These are phyloP conservation scores for Podosphaera fusca DNA, from an alignment of 2,329 filamentous ascomycete species.

Conservation along the genomic window DNA sequence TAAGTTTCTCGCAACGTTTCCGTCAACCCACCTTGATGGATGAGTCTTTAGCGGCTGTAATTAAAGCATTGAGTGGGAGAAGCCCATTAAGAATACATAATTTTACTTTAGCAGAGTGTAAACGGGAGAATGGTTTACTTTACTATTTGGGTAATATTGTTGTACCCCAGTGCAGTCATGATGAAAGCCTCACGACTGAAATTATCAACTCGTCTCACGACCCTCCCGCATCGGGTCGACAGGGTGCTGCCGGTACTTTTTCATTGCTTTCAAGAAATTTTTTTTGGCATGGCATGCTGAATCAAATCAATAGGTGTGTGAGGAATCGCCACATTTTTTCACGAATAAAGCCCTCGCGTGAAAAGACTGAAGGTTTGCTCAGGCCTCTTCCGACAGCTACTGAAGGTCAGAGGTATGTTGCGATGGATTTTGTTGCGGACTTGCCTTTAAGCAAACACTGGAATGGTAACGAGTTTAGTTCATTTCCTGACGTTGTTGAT, in stretches of 20 bases:
- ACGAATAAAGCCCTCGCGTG: neutral
- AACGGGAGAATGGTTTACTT: neutral
- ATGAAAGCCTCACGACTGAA: neutral
- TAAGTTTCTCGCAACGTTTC: neutral
- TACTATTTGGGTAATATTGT: neutral
- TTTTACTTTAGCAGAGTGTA: neutral
- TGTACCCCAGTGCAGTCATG: neutral
- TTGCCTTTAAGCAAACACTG: neutral
- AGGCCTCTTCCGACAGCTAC: neutral
- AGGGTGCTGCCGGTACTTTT: neutral
- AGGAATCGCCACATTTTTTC: neutral
- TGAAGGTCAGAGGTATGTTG: neutral
- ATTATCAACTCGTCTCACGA: neutral
- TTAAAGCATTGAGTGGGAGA: neutral
- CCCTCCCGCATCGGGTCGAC: neutral
- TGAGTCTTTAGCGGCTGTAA: neutral
- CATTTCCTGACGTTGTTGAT: neutral
- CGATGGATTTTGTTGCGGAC: neutral
- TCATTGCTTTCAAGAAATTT: neutral
- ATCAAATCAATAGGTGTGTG: neutral
- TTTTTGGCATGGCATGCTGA: neutral
- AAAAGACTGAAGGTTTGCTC: neutral
- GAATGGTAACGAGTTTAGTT: neutral
- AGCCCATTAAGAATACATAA: neutral
- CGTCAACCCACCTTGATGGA: neutral